Conservation (phyloP, 1,139 yeast genomes). For the Yamadazyma friedrichii region DNA sequence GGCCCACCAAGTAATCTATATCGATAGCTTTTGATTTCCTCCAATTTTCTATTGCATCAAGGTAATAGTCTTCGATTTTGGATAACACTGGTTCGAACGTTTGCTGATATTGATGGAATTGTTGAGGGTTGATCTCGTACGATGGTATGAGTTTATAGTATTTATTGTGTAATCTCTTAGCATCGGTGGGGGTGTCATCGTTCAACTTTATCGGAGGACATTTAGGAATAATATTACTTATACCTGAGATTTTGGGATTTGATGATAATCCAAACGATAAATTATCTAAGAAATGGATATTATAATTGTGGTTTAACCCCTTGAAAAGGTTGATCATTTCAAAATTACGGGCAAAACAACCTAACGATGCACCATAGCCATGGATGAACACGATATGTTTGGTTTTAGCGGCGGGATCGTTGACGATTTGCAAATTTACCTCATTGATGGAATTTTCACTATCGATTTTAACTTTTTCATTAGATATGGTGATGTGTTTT, state of each 20-base stretch:
- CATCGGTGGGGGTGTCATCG: constrained; percentile 31
- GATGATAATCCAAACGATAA: constrained; percentile 84
- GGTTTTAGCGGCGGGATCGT: constrained; percentile 19
- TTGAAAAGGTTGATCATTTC: constrained; percentile 41
- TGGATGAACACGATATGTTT: constrained; percentile 69
- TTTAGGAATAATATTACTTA: constrained; percentile 22
- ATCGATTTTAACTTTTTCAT: constrained; percentile 26
- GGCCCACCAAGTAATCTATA: constrained; percentile 45
- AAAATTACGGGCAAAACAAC: constrained; percentile 80
- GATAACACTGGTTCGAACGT: constrained; percentile 44
- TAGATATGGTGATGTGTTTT: constrained; percentile 14
- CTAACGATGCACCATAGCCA: constrained; percentile 90
- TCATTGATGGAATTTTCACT: constrained; percentile 34
- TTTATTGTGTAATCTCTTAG: constrained; percentile 33
- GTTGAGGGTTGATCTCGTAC: constrained; percentile 26
- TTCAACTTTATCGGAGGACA: constrained; percentile 30
- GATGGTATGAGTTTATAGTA: constrained; percentile 43
- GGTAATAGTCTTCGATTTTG: constrained; percentile 38
- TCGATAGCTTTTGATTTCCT: constrained; percentile 28
- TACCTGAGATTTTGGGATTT: constrained; percentile 46
- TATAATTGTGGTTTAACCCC: constrained; percentile 41
- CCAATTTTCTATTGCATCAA: constrained; percentile 40
- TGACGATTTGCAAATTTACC: constrained; percentile 30
- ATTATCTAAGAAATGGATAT: constrained; percentile 76
- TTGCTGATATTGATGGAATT: constrained; percentile 28